Percentiles rank a stretch among this genome's conserved stretches.
Conservation (phyloP, 768 basidiomycete species). For the Mycena capillaripes region DNA sequence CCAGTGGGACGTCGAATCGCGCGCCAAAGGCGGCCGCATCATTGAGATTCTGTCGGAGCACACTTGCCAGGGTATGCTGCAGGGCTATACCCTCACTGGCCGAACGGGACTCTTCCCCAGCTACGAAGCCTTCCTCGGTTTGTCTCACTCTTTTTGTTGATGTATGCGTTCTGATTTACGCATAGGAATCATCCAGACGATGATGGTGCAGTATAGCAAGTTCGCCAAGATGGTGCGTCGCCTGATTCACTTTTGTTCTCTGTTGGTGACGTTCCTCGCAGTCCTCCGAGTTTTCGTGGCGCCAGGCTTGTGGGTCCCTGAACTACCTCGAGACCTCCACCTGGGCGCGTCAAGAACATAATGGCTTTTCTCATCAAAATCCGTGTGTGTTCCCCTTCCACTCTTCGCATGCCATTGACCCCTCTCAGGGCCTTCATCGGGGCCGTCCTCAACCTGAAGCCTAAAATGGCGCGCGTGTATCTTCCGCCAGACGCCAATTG, state of each 20-base stretch:
- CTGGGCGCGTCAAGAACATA: constrained; percentile 89
- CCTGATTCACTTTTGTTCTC: background rate
- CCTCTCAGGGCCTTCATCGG: constrained; percentile 76
- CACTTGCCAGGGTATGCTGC: constrained; percentile 91
- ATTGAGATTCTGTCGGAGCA: constrained; percentile 93
- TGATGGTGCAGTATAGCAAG: constrained; percentile 93
- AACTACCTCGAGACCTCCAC: constrained; percentile 94
- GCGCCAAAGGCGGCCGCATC: constrained; percentile 83
- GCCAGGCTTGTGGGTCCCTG: constrained; percentile 76
- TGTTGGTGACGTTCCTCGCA: constrained; percentile 32
- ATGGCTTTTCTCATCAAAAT: constrained; percentile 92
- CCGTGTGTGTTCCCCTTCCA: constrained; percentile 50
- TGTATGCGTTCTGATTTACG: background rate
- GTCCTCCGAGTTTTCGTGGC: constrained; percentile 78
- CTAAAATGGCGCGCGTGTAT: constrained; percentile 80
- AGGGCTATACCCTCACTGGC: constrained; percentile 94
- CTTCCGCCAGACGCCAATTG: constrained; percentile 94
- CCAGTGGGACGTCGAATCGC: constrained; percentile 84
- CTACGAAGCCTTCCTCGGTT: constrained; percentile 89
- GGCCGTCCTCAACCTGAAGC: constrained; percentile 85
- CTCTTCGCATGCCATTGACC: background rate
- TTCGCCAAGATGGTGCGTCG: constrained; percentile 82
- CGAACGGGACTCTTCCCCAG: constrained; percentile 88
- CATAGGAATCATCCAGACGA: constrained; percentile 81
- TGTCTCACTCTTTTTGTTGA: background rate